These are phyloP conservation scores for Aspergillus intermedius DNA, from an alignment of 2,329 filamentous ascomycete genomes.

Conservation along the genomic window DNA sequence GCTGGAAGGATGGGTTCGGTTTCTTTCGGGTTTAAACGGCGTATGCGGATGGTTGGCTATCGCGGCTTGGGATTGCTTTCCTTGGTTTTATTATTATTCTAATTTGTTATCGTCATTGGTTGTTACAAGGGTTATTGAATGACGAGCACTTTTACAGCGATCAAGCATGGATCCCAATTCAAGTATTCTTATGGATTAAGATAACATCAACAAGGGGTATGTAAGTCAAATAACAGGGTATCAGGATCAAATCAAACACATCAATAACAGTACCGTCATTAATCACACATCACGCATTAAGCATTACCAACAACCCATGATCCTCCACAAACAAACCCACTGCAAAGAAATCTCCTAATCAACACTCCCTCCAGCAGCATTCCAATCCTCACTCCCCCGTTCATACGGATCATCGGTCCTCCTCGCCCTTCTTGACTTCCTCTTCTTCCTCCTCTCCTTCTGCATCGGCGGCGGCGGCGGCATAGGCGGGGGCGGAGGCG, in stretches of 20 bases:
- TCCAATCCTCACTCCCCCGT: constrained; percentile 29
- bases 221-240: neutral
- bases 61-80: neutral
- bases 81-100: neutral
- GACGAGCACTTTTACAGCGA: no score
- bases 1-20: neutral
- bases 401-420: constrained; percentile 43
- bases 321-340: neutral
- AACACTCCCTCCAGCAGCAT: constrained; percentile 10
- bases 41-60: no score
- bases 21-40: no score
- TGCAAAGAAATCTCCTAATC: neutral
- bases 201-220: no score
- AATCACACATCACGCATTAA: neutral
- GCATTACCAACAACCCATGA: neutral
- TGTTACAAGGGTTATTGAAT: neutral
- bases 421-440: constrained; percentile 34
- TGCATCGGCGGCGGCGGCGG: constrained; percentile 21
- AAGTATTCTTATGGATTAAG: neutral
- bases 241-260: neutral
- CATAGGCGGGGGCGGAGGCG: constrained; percentile 27
- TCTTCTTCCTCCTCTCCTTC: no score
- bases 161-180: neutral
- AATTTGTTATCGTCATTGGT: neutral
- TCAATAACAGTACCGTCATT: neutral